Evolutionary conservation across 441 rosid species (phyloP), one percentile per base, ranked within the genome.

Genomic region (Daphne laureola): DNA sequence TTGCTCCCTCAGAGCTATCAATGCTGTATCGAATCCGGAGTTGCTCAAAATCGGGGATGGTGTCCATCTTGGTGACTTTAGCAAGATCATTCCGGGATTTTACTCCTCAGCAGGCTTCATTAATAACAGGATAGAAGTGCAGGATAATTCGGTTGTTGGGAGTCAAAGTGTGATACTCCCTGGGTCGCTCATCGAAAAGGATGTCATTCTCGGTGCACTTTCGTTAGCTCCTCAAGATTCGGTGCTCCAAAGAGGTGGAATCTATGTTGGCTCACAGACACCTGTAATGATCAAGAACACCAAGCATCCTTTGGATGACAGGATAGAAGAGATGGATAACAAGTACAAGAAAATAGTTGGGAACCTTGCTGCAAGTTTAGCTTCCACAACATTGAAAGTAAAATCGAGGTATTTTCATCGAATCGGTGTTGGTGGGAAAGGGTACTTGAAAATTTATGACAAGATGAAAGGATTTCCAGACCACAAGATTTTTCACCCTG

Each of bases 281-380:
- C 80, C 81, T 3, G 66, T 79, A 43, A 81, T 81, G 88, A 72
- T 79, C 56, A 84, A 79, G 72, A 84, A 84, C 72, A 81, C 80
- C 3, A 55, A 66, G 68, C 92, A 79, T 56, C 68, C 78, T 62
- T 68, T 84, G 66, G 92, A 84, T 66, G 86, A 79, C 14, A 66
- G 92, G 58, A 81, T 84, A 35, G 88, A 84, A 73, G 86, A 81
- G 62, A 84, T 84, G 92, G 92, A 84, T 67, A 17, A 11, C 43
- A 84, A 67, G 40, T 81, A 84, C 21, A 84, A 76, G 76, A 84
- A 79, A 61, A 78, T 81, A 17, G 84, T 84, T 2, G 80, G 86
- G 41, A 84, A 84, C 26, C 60, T 84, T 48, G 66, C 88, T 4
- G 88, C 84, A 16, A 84, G 59, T 71, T 59, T 84, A 51, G 82